phyloP scores from a whole-genome alignment of 352 stramenopile species.

The Phytopythium chamaehyphon region DNA sequence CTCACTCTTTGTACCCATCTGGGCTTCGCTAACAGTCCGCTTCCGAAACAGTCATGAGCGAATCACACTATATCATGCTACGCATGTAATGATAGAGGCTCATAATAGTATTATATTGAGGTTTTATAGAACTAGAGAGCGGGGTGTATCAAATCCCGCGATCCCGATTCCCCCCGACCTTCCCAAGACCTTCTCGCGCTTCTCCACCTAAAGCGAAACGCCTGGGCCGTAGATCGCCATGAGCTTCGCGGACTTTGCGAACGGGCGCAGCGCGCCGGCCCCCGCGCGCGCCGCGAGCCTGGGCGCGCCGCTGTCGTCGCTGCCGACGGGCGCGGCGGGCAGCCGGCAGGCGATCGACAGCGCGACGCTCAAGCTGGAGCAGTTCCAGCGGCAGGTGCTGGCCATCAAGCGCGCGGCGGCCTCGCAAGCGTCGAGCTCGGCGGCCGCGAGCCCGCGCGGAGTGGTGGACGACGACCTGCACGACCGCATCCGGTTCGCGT shows the following conservation, averaged over 20 bases:
- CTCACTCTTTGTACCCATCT: background rate
- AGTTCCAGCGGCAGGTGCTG: constrained; percentile 81
- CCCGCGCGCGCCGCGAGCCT: constrained; percentile 10
- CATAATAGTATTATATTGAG: too few species aligned
- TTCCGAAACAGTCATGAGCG: too few species aligned
- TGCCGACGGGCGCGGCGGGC: constrained; percentile 19
- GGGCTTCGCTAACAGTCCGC: too few species aligned
- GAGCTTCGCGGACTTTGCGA: constrained; percentile 68
- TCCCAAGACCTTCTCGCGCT: too few species aligned
- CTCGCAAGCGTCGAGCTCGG: background rate
- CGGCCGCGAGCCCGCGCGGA: constrained; percentile 5
- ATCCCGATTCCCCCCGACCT: too few species aligned
- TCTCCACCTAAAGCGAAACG: too few species aligned
- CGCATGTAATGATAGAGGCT: too few species aligned
- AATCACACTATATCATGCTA: too few species aligned
- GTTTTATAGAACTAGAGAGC: too few species aligned
- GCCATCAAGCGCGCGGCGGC: constrained; percentile 64
- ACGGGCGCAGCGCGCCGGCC: constrained; percentile 14
- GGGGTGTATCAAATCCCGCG: too few species aligned
- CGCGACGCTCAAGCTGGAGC: constrained; percentile 73
- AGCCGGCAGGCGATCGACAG: constrained; percentile 58
- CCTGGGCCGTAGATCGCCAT: too few species aligned
- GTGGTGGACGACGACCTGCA: constrained; percentile 71
- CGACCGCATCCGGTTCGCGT: constrained; percentile 83
- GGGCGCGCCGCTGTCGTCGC: constrained; percentile 7